These are phyloP conservation scores for Pythium vanterpoolii DNA, from an alignment of 352 stramenopile genomes.

Conservation along the genomic window DNA sequence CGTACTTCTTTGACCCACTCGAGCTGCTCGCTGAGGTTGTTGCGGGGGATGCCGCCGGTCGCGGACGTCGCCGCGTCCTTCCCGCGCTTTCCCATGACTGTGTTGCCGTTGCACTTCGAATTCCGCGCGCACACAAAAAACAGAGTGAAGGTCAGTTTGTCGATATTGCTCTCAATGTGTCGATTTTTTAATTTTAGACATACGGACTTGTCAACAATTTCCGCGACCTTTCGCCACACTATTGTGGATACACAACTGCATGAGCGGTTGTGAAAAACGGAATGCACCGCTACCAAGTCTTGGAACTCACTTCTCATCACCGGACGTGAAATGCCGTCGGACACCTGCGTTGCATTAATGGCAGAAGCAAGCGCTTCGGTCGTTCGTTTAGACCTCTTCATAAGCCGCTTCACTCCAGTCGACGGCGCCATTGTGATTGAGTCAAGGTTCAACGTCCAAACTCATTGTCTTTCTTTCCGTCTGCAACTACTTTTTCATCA, in stretches of 20 bases:
- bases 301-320: conserved; percentile 60
- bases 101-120: conserved; percentile 21
- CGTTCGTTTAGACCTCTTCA: conserved; percentile 11
- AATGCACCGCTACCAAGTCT: conserved; percentile 32
- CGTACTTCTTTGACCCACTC: conserved; percentile 52
- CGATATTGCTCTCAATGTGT: background rate
- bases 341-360: conserved; percentile 11
- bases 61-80: conserved; percentile 9
- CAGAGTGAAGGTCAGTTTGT: conserved; percentile 22
- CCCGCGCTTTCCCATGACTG: conserved; percentile 7
- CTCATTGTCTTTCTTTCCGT: too few species aligned
- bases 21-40: conserved; percentile 64
- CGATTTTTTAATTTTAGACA: conserved; percentile 14
- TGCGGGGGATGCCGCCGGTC: conserved; percentile 16
- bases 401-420: conserved; percentile 4
- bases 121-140: conserved; percentile 9
- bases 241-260: conserved; percentile 25
- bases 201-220: conserved; percentile 1
- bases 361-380: background rate
- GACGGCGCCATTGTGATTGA: background rate
- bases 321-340: conserved; percentile 30
- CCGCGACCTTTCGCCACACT: background rate
- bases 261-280: conserved; percentile 12
- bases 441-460: background rate
- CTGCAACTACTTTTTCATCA: too few species aligned